A percentile compares a stretch with the other conserved stretches of the same genome.
Evolutionary conservation across 441 rosid species (phyloP).

Genomic region (Gossypium lobatum): DNA sequence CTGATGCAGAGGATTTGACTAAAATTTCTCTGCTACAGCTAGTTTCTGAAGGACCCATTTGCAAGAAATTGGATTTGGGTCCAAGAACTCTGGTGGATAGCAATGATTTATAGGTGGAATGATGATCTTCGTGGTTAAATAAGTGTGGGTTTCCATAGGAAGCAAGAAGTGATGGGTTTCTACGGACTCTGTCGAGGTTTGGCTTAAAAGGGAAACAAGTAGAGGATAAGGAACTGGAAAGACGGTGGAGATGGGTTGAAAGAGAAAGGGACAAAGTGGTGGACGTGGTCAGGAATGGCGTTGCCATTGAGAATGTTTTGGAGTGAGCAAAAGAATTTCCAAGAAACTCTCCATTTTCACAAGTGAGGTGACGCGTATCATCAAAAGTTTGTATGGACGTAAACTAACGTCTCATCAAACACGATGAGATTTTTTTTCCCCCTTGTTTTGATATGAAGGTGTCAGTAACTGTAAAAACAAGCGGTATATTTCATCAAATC

Average conservation of each 20-base stretch:
- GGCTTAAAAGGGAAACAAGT: constrained; percentile 15
- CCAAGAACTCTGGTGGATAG: constrained; percentile 17
- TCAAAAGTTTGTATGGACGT: constrained; percentile 35
- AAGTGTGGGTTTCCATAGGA: constrained; percentile 22
- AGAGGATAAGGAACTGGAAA: not conserved
- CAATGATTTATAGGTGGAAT: not conserved
- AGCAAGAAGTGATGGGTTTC: constrained; percentile 7
- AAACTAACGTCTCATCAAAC: constrained; percentile 4
- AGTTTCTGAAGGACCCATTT: constrained; percentile 33
- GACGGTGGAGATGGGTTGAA: constrained; percentile 18
- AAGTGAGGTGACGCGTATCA: not conserved
- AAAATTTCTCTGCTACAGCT: constrained; percentile 23
- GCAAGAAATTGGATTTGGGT: constrained; percentile 34
- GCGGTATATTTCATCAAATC: too few relatives aligned
- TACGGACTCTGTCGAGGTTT: not conserved
- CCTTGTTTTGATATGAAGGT: too few relatives aligned
- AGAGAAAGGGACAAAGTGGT: constrained; percentile 23
- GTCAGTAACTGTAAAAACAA: too few relatives aligned
- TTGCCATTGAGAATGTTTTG: constrained; percentile 38
- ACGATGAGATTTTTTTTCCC: not conserved
- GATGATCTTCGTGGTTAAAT: not conserved
- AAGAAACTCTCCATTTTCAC: constrained; percentile 17
- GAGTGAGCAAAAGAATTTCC: constrained; percentile 18
- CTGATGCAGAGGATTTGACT: constrained; percentile 38
- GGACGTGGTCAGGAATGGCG: constrained; percentile 25